These are phyloP conservation scores for Ceratobasidium sp. DNA, from an alignment of 1,284 basidiomycete species.

Conservation along the genomic window DNA sequence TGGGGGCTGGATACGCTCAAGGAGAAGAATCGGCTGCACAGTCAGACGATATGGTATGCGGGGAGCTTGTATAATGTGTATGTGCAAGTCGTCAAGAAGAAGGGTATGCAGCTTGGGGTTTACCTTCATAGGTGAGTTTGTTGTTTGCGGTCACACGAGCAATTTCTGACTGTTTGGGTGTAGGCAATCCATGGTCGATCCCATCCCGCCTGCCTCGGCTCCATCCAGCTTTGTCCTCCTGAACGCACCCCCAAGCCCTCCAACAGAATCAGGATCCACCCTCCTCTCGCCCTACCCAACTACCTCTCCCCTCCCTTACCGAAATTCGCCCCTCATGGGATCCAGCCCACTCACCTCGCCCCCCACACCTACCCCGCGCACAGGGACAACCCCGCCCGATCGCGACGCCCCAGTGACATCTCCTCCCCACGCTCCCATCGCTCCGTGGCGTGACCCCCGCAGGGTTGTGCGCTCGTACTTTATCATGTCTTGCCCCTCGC, in stretches of 20 bases:
- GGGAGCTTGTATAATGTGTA: conserved; percentile 87
- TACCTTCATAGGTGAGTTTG: conserved; percentile 73
- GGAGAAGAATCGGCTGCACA: conserved; percentile 83
- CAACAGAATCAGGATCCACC: conserved; percentile 5
- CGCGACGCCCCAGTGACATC: conserved; percentile 58
- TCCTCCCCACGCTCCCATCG: conserved; percentile 60
- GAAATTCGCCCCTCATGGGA: conserved; percentile 20
- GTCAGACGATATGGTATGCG: conserved; percentile 81
- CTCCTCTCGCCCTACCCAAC: conserved; percentile 16
- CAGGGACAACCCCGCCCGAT: conserved; percentile 29
- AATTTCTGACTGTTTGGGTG: background rate
- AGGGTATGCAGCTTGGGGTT: conserved; percentile 82
- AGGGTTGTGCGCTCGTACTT: conserved; percentile 79
- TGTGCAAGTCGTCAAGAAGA: conserved; percentile 83
- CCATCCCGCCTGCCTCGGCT: conserved; percentile 61
- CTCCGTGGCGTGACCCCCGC: conserved; percentile 81
- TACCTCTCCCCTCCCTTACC: conserved; percentile 22
- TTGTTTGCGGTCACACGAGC: background rate
- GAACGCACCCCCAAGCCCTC: conserved; percentile 12
- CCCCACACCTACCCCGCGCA: conserved; percentile 26
- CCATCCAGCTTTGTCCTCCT: conserved; percentile 44
- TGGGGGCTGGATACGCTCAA: conserved; percentile 85
- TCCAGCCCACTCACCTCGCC: conserved; percentile 28
- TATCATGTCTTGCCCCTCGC: conserved; percentile 81
- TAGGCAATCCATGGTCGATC: conserved; percentile 78